Evolutionary conservation across 1,284 basidiomycete species (phyloP).

Genomic region (Vanrija sp.): DNA sequence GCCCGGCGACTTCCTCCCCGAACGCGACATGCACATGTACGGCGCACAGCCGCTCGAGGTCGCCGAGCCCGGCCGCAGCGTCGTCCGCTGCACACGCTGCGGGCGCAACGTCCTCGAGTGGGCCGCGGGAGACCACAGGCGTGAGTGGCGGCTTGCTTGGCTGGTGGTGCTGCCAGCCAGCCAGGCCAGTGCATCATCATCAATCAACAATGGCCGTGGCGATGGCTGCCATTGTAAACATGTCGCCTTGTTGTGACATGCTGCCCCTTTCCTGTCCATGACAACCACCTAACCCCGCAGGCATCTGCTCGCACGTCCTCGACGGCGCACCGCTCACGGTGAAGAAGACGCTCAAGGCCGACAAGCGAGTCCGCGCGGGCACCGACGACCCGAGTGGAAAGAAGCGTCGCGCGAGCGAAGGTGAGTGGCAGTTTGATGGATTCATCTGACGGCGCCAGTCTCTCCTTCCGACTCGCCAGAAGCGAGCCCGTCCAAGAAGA

Average conservation of each 20-base stretch:
- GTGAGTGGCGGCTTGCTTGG: slow-evolving; percentile 51
- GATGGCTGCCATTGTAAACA: too few species aligned
- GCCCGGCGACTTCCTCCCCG: slow-evolving; percentile 74
- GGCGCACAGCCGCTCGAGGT: slow-evolving; percentile 64
- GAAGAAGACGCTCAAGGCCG: slow-evolving; percentile 61
- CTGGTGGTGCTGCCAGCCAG: too few species aligned
- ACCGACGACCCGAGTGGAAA: slow-evolving; percentile 11
- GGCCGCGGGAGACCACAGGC: slow-evolving; percentile 67
- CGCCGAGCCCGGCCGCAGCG: slow-evolving; percentile 58
- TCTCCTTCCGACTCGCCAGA: slow-evolving; percentile 13
- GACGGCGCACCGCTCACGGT: slow-evolving; percentile 48
- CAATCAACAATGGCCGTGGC: too few species aligned
- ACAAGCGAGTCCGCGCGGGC: slow-evolving; percentile 49
- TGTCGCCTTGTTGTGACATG: neutral
- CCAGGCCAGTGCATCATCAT: too few species aligned
- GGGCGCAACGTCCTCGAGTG: slow-evolving; percentile 69
- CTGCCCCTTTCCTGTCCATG: neutral
- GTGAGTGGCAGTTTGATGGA: slow-evolving; percentile 19
- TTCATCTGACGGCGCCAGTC: neutral
- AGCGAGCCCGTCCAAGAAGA: slow-evolving; percentile 25
- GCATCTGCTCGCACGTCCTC: slow-evolving; percentile 60
- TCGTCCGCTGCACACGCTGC: slow-evolving; percentile 74
- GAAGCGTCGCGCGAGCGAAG: slow-evolving; percentile 39
- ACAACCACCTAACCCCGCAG: slow-evolving; percentile 42
- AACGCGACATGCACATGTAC: slow-evolving; percentile 80